Evolutionary conservation across 2,329 filamentous ascomycete genomes (phyloP).

Genomic region (Aspergillus terreus): DNA sequence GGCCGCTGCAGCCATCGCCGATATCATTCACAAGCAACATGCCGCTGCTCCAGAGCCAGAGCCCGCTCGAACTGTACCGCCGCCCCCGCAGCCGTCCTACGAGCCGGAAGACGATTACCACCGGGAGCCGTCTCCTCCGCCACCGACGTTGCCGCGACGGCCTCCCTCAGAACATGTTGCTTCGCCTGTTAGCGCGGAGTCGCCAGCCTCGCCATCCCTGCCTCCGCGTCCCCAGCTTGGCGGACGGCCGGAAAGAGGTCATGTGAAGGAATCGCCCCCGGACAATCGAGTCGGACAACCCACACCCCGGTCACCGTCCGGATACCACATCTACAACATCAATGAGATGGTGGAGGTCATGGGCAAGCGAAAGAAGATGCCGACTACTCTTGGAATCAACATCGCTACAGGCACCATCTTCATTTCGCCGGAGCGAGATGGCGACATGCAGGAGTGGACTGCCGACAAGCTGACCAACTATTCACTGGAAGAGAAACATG

Average conservation of each 20-base stretch:
- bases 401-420: conserved; percentile 82
- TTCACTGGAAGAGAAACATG: conserved; percentile 95
- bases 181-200: conserved; percentile 57
- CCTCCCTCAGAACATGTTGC: conserved; percentile 55
- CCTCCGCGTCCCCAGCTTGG: conserved; percentile 36
- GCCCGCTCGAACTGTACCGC: conserved; percentile 27
- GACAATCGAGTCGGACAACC: conserved; percentile 51
- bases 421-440: conserved; percentile 82
- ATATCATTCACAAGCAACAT: conserved; percentile 41
- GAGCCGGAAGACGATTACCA: conserved; percentile 64
- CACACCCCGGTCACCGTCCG: conserved; percentile 62
- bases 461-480: conserved; percentile 96
- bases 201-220: conserved; percentile 52
- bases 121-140: conserved; percentile 34
- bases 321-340: conserved; percentile 93
- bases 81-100: conserved; percentile 49
- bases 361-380: conserved; percentile 97
- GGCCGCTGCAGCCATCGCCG: conserved; percentile 55
- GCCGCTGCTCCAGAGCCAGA: conserved; percentile 28
- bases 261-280: conserved; percentile 52
- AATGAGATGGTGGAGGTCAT: conserved; percentile 97
- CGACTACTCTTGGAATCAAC: conserved; percentile 93
- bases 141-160: conserved; percentile 61
- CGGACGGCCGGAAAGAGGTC: conserved; percentile 34
- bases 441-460: conserved; percentile 85